Conservation (phyloP, 75 land plant genomes). For the Ceratopteris richardii region DNA sequence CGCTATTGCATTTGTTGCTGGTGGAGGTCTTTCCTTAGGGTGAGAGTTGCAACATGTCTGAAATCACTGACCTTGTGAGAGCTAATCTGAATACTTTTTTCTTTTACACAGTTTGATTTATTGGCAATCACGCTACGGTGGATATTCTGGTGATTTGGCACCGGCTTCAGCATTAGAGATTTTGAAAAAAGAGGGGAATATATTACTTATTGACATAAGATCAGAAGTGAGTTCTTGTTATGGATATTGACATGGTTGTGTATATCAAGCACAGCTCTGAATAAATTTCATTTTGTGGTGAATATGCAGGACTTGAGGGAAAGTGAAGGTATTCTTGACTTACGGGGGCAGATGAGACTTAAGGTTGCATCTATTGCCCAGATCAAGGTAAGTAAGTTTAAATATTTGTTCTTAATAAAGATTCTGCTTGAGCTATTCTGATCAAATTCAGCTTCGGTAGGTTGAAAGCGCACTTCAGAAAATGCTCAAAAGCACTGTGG, state of each 20-base stretch:
- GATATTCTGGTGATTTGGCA: slow-evolving; percentile 81
- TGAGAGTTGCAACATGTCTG: slow-evolving; percentile 16
- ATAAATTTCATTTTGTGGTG: no score
- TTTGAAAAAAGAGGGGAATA: slow-evolving; percentile 42
- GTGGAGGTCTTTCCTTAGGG: slow-evolving; percentile 61
- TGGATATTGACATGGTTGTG: no score
- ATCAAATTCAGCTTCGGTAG: no score
- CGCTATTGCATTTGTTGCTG: slow-evolving; percentile 53
- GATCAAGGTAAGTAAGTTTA: slow-evolving; percentile 46
- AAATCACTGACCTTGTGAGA: neutral
- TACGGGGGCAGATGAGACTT: slow-evolving; percentile 62
- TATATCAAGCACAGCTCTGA: no score
- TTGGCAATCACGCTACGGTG: slow-evolving; percentile 60
- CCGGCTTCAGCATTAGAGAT: slow-evolving; percentile 53
- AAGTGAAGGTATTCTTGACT: slow-evolving; percentile 85
- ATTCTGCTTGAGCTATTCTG: neutral
- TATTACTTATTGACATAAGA: slow-evolving; percentile 76
- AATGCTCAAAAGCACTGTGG: slow-evolving; percentile 51
- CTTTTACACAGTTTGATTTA: slow-evolving; percentile 13
- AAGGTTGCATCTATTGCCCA: slow-evolving; percentile 52
- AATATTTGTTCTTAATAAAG: neutral
- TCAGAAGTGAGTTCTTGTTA: slow-evolving; percentile 74
- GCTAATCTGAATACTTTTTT: neutral
- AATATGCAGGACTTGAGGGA: slow-evolving; percentile 61
- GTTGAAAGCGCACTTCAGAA: slow-evolving; percentile 44